Conservation (phyloP, 139 green algal species). For the Astrephomene gubernaculifera region DNA sequence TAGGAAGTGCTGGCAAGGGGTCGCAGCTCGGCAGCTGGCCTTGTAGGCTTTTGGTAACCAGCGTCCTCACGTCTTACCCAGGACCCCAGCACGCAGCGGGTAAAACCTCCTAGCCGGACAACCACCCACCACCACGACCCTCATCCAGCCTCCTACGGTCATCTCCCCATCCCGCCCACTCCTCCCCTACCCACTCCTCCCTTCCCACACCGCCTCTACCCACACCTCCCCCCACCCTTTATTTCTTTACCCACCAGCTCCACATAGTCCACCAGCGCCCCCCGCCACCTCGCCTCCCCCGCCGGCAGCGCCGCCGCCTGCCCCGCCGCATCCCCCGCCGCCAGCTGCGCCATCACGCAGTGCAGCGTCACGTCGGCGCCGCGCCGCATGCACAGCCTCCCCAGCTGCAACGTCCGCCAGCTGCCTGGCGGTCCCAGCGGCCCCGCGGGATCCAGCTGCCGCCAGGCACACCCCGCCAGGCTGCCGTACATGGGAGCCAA, state of each 20-base stretch:
- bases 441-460: constrained; percentile 19
- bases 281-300: constrained; percentile 16
- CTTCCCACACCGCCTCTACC: not conserved
- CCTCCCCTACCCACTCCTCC: not conserved
- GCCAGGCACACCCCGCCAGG: not conserved
- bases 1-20: no score
- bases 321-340: not conserved
- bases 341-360: constrained; percentile 31
- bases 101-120: no score
- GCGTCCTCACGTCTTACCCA: no score
- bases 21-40: no score
- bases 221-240: not conserved
- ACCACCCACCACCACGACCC: no score
- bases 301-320: not conserved
- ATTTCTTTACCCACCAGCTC: constrained; percentile 40
- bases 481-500: constrained; percentile 25
- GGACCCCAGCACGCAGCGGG: no score
- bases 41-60: no score
- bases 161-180: no score
- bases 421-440: not conserved
- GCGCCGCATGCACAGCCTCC: constrained; percentile 6
- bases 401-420: constrained; percentile 4
- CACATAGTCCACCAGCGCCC: constrained; percentile 38
- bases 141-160: no score
- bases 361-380: constrained; percentile 26